Conservation (phyloP, 257 asterid genomes). For the Solanum lignicaule region DNA sequence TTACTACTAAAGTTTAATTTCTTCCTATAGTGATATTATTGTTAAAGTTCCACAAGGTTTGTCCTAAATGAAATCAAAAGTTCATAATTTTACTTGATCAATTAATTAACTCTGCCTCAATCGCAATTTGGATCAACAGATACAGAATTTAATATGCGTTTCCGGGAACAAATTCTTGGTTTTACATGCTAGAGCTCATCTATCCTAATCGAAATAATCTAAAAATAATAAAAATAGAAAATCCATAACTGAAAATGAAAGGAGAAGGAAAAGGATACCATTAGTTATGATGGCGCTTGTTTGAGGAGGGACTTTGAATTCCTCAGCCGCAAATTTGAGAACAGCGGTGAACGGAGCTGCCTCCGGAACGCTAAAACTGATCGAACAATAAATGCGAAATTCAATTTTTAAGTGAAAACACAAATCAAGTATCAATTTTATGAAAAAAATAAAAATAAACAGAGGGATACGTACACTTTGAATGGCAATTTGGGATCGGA, state of each 20-base stretch:
- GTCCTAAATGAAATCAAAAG: neutral
- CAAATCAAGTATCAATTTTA: neutral
- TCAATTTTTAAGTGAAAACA: neutral
- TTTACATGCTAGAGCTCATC: neutral
- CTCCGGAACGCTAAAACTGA: conserved; percentile 93
- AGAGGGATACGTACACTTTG: neutral
- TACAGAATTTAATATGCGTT: neutral
- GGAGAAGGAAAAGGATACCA: conserved; percentile 22
- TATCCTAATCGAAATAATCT: neutral
- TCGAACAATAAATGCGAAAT: neutral
- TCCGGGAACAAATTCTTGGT: neutral
- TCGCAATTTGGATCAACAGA: neutral
- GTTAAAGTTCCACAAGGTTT: neutral
- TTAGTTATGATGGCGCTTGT: conserved; percentile 95
- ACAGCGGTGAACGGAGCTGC: conserved; percentile 98
- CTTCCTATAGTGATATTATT: neutral
- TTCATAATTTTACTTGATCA: neutral
- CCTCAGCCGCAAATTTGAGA: conserved; percentile 90
- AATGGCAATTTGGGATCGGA: conserved; percentile 1
- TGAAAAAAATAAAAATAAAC: neutral
- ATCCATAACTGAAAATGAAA: neutral
- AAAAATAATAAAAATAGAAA: neutral
- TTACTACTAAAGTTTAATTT: neutral
- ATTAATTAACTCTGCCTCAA: neutral
- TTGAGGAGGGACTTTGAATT: conserved; percentile 95